phyloP scores from a whole-genome alignment of 371 early-diverging fungal genomes.

The Saksenaea oblongispora region DNA sequence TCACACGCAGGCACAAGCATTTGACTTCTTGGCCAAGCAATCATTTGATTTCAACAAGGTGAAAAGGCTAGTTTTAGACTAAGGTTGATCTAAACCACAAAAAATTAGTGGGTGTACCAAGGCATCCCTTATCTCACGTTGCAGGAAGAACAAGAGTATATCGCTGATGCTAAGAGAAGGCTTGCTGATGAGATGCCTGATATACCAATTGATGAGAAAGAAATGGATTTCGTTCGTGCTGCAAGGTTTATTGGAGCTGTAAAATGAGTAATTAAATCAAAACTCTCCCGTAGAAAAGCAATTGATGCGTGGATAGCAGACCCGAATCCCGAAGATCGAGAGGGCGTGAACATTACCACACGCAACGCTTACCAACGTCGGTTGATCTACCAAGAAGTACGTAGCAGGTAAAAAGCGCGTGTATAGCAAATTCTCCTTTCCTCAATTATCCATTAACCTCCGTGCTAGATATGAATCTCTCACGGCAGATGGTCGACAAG shows the following conservation, averaged over 20 bases:
- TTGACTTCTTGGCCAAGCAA: constrained; percentile 79
- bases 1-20: constrained; percentile 65
- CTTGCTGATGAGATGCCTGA: constrained; percentile 57
- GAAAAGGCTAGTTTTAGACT: not conserved
- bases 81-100: not conserved
- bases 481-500: constrained; percentile 48
- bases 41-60: constrained; percentile 84
- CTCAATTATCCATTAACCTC: too few species aligned
- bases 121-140: constrained; percentile 78
- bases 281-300: constrained; percentile 23
- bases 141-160: constrained; percentile 60
- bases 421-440: too few species aligned
- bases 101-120: constrained; percentile 57
- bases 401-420: constrained; percentile 48
- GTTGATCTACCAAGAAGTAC: constrained; percentile 70
- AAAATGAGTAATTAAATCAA: not conserved
- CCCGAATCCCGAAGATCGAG: constrained; percentile 31
- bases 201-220: constrained; percentile 64
- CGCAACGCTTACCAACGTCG: constrained; percentile 61
- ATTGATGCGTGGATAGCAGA: constrained; percentile 52
- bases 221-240: constrained; percentile 51
- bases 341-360: constrained; percentile 51
- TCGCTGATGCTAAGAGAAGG: constrained; percentile 41
- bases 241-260: constrained; percentile 35
- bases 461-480: constrained; percentile 32